A percentile compares a stretch with the other conserved stretches of the same genome.
Conservation (phyloP, 345 rosid genomes). For the Anastatica hierochuntica region DNA sequence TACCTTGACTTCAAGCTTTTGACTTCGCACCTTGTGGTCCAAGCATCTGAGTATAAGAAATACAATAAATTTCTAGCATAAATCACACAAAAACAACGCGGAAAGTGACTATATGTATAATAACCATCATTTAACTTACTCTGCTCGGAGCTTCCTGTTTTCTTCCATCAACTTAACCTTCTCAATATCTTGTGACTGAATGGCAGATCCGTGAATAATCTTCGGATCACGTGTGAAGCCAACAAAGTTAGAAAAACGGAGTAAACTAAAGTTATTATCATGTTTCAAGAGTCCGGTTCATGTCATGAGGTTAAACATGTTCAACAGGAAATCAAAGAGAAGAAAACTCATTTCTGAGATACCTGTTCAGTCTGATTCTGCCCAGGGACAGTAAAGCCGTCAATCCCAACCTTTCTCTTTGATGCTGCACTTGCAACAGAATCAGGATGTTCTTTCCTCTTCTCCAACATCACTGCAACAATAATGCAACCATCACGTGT, state of each 20-base stretch:
- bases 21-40: slow-evolving; percentile 49
- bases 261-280: slow-evolving; percentile 12
- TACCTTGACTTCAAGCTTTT: slow-evolving; percentile 62
- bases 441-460: slow-evolving; percentile 47
- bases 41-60: slow-evolving; percentile 37
- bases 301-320: background rate
- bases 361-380: slow-evolving; percentile 35
- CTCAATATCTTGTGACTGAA: slow-evolving; percentile 27
- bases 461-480: slow-evolving; percentile 34
- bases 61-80: background rate
- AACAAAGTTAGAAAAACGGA: slow-evolving; percentile 5
- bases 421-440: slow-evolving; percentile 23
- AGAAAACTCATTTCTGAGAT: slow-evolving; percentile 6
- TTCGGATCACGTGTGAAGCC: slow-evolving; percentile 2
- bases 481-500: slow-evolving; percentile 18
- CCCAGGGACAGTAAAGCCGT: slow-evolving; percentile 12
- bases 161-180: slow-evolving; percentile 41
- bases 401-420: slow-evolving; percentile 27
- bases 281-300: background rate
- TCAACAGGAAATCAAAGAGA: slow-evolving; percentile 1
- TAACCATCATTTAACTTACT: slow-evolving; percentile 33
- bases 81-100: background rate
- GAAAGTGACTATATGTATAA: background rate
- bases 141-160: slow-evolving; percentile 51
- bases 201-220: slow-evolving; percentile 19